These are phyloP conservation scores for Coemansia sp. DNA, from an alignment of 192 early-diverging fungal species.

Conservation along the genomic window DNA sequence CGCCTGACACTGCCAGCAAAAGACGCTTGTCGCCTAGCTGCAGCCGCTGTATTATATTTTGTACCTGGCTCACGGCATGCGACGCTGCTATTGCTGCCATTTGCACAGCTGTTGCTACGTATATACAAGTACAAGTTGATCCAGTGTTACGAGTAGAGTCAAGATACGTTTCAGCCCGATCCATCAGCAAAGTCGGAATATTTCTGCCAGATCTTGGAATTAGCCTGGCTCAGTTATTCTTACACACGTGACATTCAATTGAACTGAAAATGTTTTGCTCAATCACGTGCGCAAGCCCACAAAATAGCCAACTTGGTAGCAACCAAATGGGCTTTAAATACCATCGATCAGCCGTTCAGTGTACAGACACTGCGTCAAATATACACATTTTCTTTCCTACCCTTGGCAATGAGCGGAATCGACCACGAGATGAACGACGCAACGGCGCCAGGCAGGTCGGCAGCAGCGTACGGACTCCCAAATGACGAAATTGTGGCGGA, in stretches of 20 bases:
- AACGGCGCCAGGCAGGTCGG: constrained; percentile 7
- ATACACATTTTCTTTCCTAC: not conserved
- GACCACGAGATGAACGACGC: not conserved
- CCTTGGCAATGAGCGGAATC: not conserved
- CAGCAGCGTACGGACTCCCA: constrained; percentile 41
- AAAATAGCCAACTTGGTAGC: not conserved
- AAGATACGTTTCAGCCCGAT: too few species aligned
- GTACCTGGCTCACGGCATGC: constrained; percentile 19
- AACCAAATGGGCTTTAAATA: not conserved
- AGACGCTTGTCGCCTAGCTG: constrained; percentile 21
- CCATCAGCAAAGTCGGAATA: too few species aligned
- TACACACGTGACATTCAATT: too few species aligned
- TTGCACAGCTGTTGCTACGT: not conserved
- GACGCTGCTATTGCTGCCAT: not conserved
- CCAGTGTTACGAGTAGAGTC: too few species aligned
- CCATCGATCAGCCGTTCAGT: not conserved
- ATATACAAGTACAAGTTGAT: not conserved
- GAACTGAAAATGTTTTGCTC: not conserved
- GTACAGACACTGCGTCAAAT: not conserved
- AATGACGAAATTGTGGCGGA: constrained; percentile 71
- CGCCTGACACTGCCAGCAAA: constrained; percentile 52
- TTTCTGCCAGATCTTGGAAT: too few species aligned
- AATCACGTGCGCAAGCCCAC: not conserved
- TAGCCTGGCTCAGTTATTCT: too few species aligned
- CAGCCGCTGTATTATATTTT: constrained; percentile 17